Evolutionary conservation across 495 filamentous ascomycete species (phyloP).

Genomic region (Aspergillus steynii): DNA sequence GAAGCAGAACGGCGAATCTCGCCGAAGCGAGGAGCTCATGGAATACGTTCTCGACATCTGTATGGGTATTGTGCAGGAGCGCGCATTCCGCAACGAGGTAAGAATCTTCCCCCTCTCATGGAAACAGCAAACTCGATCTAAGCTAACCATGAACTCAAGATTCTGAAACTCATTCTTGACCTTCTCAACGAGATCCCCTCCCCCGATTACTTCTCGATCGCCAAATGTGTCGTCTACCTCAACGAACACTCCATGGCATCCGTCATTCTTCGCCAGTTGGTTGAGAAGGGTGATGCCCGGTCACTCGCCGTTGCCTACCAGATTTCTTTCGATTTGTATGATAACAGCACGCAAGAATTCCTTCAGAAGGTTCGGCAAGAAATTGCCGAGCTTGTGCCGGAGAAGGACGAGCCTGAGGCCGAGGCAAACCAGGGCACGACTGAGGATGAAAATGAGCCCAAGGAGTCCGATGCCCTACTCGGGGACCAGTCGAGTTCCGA

Average conservation of each 20-base stretch:
- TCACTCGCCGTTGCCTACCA: slow-evolving; percentile 90
- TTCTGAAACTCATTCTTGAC: slow-evolving; percentile 82
- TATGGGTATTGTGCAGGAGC: slow-evolving; percentile 97
- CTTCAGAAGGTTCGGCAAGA: slow-evolving; percentile 83
- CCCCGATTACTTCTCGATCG: slow-evolving; percentile 97
- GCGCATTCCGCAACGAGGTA: slow-evolving; percentile 78
- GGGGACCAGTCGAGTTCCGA: slow-evolving; percentile 42
- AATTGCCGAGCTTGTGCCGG: slow-evolving; percentile 64
- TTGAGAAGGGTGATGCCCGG: slow-evolving; percentile 73
- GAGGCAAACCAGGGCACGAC: slow-evolving; percentile 20
- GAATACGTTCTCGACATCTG: slow-evolving; percentile 95
- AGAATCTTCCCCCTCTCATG: slow-evolving; percentile 21
- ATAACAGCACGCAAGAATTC: slow-evolving; percentile 97
- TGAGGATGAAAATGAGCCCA: slow-evolving; percentile 51
- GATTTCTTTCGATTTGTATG: slow-evolving; percentile 96
- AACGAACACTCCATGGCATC: slow-evolving; percentile 90
- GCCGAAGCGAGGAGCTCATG: slow-evolving; percentile 86
- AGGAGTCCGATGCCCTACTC: slow-evolving; percentile 55
- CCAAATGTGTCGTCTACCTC: slow-evolving; percentile 96
- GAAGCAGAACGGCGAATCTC: slow-evolving; percentile 56
- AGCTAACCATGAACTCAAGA: slow-evolving; percentile 50
- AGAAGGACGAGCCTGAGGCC: slow-evolving; percentile 39
- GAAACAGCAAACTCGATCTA: slow-evolving; percentile 18
- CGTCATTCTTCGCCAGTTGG: slow-evolving; percentile 78
- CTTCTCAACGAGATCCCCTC: slow-evolving; percentile 83